A percentile compares a stretch with the other conserved stretches of the same genome.
Evolutionary conservation across 164 flowering plant genomes (phyloP).

Genomic region (Kingdonia uniflora): DNA sequence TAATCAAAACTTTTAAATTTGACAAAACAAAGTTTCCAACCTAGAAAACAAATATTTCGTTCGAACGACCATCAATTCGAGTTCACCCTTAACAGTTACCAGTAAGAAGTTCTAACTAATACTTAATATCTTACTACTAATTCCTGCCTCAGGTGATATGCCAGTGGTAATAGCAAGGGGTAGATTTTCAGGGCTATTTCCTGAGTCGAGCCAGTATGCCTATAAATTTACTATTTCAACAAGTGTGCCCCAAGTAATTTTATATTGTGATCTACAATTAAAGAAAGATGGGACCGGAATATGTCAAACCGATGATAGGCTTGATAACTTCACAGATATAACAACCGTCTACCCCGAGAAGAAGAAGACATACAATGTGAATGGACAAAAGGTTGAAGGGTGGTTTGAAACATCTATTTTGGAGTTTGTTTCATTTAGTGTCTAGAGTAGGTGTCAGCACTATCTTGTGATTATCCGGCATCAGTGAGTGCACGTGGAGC

Average conservation of each 20-base stretch:
- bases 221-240: constrained; percentile 22
- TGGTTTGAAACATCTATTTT: too few relatives aligned
- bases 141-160: constrained; percentile 33
- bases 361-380: constrained; percentile 41
- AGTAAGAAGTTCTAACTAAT: not conserved
- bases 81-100: too few relatives aligned
- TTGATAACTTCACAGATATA: constrained; percentile 58
- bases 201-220: constrained; percentile 51
- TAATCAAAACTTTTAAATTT: too few relatives aligned
- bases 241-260: constrained; percentile 20
- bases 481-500: too few relatives aligned
- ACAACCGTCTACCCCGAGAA: constrained; percentile 28
- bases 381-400: constrained; percentile 44
- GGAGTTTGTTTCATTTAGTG: too few relatives aligned
- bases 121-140: too few relatives aligned
- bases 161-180: constrained; percentile 68
- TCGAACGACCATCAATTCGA: too few relatives aligned
- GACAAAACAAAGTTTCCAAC: too few relatives aligned
- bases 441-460: too few relatives aligned
- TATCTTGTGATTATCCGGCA: too few relatives aligned
- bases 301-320: constrained; percentile 41
- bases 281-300: constrained; percentile 59
- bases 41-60: too few relatives aligned
- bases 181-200: constrained; percentile 79
- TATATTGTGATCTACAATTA: constrained; percentile 67